Percentiles rank a stretch among this genome's conserved stretches.
Evolutionary conservation across 441 rosid species (phyloP).

Genomic region (Biscutella laevigata): DNA sequence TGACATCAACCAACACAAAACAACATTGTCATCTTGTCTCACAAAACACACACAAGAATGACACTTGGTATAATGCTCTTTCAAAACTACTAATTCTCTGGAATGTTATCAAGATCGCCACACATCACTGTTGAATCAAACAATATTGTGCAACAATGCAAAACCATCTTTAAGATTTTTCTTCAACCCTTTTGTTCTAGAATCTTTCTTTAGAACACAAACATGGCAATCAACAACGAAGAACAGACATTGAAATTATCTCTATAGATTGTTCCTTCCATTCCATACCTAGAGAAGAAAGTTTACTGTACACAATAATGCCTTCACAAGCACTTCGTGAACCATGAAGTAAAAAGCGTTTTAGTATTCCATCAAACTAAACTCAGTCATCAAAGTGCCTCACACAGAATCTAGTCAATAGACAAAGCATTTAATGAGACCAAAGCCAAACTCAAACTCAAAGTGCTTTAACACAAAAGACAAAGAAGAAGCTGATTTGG

Average conservation of each 20-base stretch:
- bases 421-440: not conserved
- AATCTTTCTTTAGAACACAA: too few species aligned
- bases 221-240: too few species aligned
- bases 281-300: too few species aligned
- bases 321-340: too few species aligned
- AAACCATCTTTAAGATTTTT: too few species aligned
- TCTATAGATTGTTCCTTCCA: too few species aligned
- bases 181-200: too few species aligned
- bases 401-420: not conserved
- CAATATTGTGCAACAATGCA: not conserved
- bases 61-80: not conserved
- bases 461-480: not conserved
- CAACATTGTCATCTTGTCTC: not conserved
- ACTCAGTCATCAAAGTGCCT: not conserved
- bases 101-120: too few species aligned
- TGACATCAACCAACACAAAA: slow-evolving; percentile 20
- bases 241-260: too few species aligned
- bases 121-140: too few species aligned
- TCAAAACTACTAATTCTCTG: too few species aligned
- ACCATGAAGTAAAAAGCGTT: not conserved
- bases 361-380: not conserved
- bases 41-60: not conserved
- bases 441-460: slow-evolving; percentile 7
- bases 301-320: too few species aligned
- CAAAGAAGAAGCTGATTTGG: not conserved